phyloP scores from a whole-genome alignment of 495 filamentous ascomycete genomes.

The Penicillium subrubescens region DNA sequence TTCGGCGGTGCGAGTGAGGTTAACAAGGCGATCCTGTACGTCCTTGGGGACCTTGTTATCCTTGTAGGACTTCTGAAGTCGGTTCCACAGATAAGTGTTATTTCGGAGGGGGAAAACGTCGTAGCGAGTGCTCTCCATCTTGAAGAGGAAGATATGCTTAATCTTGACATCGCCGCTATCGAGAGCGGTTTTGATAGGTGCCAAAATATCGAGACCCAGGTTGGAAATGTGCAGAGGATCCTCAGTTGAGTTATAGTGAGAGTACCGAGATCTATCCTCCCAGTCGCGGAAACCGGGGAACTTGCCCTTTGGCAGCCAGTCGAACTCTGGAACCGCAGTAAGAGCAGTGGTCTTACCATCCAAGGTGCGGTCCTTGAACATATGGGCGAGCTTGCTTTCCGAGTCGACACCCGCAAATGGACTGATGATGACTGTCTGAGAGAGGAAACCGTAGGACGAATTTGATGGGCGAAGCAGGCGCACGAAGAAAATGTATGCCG shows the following conservation, averaged over 20 bases:
- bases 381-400: constrained; percentile 22
- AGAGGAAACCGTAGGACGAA: constrained; percentile 27
- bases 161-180: constrained; percentile 34
- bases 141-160: constrained; percentile 44
- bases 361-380: constrained; percentile 17
- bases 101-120: constrained; percentile 47
- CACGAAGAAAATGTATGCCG: constrained; percentile 19
- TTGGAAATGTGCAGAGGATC: constrained; percentile 47
- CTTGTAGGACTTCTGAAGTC: constrained; percentile 34
- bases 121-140: constrained; percentile 46
- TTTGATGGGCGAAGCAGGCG: constrained; percentile 22
- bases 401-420: constrained; percentile 28
- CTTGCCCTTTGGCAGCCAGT: constrained; percentile 29
- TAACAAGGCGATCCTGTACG: constrained; percentile 29
- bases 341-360: constrained; percentile 25
- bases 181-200: constrained; percentile 30
- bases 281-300: constrained; percentile 34
- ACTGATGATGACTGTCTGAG: constrained; percentile 23
- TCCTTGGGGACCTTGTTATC: constrained; percentile 25
- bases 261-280: constrained; percentile 11
- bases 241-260: constrained; percentile 39
- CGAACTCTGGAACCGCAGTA: constrained; percentile 17
- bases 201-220: constrained; percentile 33
- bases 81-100: constrained; percentile 31
- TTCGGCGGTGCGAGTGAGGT: constrained; percentile 39